Evolutionary conservation across 1,284 basidiomycete genomes (phyloP).

Genomic region (Somion occarium): DNA sequence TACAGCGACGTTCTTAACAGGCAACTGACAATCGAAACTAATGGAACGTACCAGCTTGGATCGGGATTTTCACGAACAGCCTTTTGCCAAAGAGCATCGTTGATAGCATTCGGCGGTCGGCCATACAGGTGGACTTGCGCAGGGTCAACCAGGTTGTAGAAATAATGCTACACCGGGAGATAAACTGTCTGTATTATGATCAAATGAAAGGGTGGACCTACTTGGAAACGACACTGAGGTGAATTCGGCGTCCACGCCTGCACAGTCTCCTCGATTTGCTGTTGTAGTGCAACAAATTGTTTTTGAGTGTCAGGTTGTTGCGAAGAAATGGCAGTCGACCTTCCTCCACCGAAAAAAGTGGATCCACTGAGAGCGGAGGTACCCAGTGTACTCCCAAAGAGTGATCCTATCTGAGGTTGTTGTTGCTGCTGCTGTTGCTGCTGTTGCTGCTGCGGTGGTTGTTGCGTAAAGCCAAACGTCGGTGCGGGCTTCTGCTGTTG

Average conservation of each 20-base stretch:
- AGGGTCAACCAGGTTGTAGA: slow-evolving; percentile 85
- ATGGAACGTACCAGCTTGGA: slow-evolving; percentile 57
- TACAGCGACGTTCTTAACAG: slow-evolving; percentile 24
- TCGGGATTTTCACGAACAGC: slow-evolving; percentile 83
- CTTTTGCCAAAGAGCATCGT: slow-evolving; percentile 78
- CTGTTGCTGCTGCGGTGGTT: slow-evolving; percentile 17
- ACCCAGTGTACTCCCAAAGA: slow-evolving; percentile 21
- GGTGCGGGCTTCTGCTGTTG: slow-evolving; percentile 9
- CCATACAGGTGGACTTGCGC: slow-evolving; percentile 65
- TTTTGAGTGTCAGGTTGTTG: slow-evolving; percentile 54
- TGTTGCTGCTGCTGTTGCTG: slow-evolving; percentile 19
- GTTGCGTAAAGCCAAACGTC: slow-evolving; percentile 10
- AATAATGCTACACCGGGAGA: slow-evolving; percentile 55
- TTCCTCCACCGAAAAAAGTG: slow-evolving; percentile 21
- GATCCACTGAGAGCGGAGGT: slow-evolving; percentile 23
- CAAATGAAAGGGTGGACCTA: slow-evolving; percentile 31
- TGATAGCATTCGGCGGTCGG: slow-evolving; percentile 68
- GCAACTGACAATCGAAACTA: neutral
- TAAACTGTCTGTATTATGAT: neutral
- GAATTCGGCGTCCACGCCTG: slow-evolving; percentile 71
- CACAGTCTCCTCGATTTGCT: slow-evolving; percentile 63
- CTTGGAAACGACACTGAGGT: slow-evolving; percentile 79
- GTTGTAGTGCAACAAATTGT: slow-evolving; percentile 53
- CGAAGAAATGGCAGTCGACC: slow-evolving; percentile 31
- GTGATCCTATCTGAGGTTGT: slow-evolving; percentile 17